Evolutionary conservation across 2,329 filamentous ascomycete genomes (phyloP), one percentile per base, ranked within the genome.

Genomic region (Gnomoniopsis sp.): DNA sequence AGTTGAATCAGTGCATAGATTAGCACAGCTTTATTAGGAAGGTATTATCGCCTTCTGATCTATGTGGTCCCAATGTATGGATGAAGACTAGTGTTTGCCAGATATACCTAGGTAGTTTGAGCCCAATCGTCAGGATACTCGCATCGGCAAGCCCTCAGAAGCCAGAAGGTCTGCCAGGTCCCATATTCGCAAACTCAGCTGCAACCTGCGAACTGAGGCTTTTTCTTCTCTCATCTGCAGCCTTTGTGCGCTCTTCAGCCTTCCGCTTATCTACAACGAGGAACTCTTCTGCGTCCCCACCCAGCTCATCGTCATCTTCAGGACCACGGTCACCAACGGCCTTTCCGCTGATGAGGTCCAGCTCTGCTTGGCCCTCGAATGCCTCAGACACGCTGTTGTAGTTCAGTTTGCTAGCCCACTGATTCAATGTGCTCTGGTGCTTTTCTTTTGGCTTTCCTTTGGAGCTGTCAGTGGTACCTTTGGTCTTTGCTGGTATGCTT

Each of bases 321-420:
- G 15, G 21, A 19, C 22, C n/a, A 17, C 17, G 11, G 34, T 47
- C 12, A 1, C 23, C 26, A 3, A 30, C 17, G 11, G 15, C 23
- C 6, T 22, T 21, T 12, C 17, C 3, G 6, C 26, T n/a, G 21
- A 17, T 36, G 11, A 36, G 49, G 6, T 59, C 34, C 12, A 62
- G 22, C 17, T 59, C 57, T 30, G 41, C 38, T 22, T 49, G 34
- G 41, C 57, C 57, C 30, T 54, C 57, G n/a, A 62, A 62, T 1
- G 53, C 60, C 23, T 62, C 60, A 3, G 57, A 48, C 6, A 62
- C 60, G 7, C 53, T 62, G 44, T 15, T 48, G 22, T 36, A 55
- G 21, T 47, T 47, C 8, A 14, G 43, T 7, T 22, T 30, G 17
- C 23, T 53, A 36, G 60, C 60, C 53, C 44, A 59, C 1, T 59